phyloP scores from a whole-genome alignment of 257 asterid genomes.

The Rehmannia glutinosa region DNA sequence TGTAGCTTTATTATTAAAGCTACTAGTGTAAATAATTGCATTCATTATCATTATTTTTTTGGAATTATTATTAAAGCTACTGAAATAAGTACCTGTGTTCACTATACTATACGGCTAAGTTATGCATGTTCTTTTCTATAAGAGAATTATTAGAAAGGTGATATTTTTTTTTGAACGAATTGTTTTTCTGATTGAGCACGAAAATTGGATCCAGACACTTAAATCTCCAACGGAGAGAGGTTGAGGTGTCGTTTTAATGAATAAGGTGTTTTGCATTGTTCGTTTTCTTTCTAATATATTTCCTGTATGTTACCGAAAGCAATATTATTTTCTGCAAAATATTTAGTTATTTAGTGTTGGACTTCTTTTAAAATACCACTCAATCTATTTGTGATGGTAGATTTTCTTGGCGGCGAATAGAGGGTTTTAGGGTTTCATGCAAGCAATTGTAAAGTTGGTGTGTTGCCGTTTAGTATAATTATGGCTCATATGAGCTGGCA shows the following conservation, averaged over 20 bases:
- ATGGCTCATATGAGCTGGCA: conserved; percentile 23
- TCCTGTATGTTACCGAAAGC: neutral
- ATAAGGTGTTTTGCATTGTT: neutral
- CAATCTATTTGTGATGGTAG: neutral
- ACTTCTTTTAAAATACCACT: neutral
- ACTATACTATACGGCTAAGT: neutral
- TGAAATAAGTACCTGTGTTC: neutral
- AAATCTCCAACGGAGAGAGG: neutral
- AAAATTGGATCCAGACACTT: neutral
- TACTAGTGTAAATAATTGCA: neutral
- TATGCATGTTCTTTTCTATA: neutral
- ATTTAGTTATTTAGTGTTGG: neutral
- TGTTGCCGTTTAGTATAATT: neutral
- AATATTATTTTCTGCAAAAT: neutral
- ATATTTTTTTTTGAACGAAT: neutral
- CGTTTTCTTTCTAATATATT: neutral
- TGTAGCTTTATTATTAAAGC: neutral
- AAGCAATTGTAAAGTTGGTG: conserved; percentile 8
- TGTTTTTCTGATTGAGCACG: neutral
- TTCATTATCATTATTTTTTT: no score
- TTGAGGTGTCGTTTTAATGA: neutral
- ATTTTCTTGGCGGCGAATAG: conserved; percentile 20
- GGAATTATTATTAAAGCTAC: no score
- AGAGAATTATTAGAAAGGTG: neutral
- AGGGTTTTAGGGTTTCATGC: conserved; percentile 23